Conservation (phyloP, 441 rosid species). For the Omphalea diandra region DNA sequence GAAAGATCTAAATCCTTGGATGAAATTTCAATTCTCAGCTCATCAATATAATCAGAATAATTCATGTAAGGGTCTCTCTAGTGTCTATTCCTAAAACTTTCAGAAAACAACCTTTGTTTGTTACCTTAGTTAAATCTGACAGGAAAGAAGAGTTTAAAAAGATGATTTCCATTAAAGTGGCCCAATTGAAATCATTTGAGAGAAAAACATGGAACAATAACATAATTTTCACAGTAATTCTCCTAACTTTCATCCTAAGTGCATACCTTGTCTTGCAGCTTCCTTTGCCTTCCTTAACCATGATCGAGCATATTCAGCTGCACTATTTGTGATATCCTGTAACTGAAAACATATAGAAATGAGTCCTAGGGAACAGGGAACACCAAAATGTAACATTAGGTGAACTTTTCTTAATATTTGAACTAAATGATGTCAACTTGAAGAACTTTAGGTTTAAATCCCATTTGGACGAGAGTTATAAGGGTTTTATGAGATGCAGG, state of each 20-base stretch:
- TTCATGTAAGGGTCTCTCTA: not conserved
- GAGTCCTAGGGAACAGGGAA: not conserved
- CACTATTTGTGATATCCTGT: slow-evolving; percentile 55
- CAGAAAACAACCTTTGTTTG: not conserved
- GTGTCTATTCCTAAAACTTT: not conserved
- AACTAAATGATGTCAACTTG: not conserved
- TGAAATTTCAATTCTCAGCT: too few relatives aligned
- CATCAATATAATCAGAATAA: too few relatives aligned
- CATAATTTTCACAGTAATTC: slow-evolving; percentile 11
- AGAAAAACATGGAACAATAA: not conserved
- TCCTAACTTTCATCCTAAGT: not conserved
- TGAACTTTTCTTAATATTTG: not conserved
- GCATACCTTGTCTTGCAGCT: slow-evolving; percentile 68
- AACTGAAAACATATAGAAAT: slow-evolving; percentile 49
- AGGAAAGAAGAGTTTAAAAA: not conserved
- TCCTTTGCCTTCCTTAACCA: slow-evolving; percentile 76
- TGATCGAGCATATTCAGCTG: slow-evolving; percentile 61
- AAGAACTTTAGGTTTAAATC: not conserved
- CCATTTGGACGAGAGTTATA: not conserved
- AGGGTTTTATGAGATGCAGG: not conserved
- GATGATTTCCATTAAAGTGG: not conserved
- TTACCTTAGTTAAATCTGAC: not conserved
- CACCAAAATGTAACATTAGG: not conserved
- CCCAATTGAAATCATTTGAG: not conserved
- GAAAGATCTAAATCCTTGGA: not conserved